Percentiles rank a stretch among this genome's conserved stretches.
Conservation (phyloP, 331 rosid species). For the Acacia pycnantha region DNA sequence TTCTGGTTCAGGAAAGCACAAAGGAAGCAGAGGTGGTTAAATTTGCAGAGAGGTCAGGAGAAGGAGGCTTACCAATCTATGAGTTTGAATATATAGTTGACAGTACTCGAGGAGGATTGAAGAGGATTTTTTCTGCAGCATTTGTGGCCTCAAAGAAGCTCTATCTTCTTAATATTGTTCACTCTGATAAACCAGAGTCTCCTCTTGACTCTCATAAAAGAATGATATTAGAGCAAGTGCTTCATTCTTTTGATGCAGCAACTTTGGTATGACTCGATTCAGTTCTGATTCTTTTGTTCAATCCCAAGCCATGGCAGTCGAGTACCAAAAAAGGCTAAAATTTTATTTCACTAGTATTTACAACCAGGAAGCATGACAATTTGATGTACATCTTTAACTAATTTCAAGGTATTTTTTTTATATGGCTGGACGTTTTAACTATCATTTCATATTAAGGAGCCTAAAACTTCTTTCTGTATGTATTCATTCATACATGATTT, state of each 20-base stretch:
- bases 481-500: background rate
- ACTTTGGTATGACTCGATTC: slow-evolving; percentile 31
- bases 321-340: slow-evolving; percentile 9
- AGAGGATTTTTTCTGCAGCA: slow-evolving; percentile 84
- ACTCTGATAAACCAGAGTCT: slow-evolving; percentile 83
- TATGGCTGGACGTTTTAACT: background rate
- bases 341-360: slow-evolving; percentile 2
- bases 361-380: slow-evolving; percentile 2
- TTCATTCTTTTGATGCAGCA: slow-evolving; percentile 81
- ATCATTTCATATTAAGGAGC: background rate
- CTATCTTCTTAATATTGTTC: slow-evolving; percentile 71
- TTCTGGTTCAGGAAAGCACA: slow-evolving; percentile 75
- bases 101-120: slow-evolving; percentile 90
- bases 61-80: slow-evolving; percentile 64
- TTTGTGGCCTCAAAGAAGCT: slow-evolving; percentile 89
- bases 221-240: slow-evolving; percentile 70
- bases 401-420: background rate
- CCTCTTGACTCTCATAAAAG: slow-evolving; percentile 66
- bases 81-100: slow-evolving; percentile 80
- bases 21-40: slow-evolving; percentile 69
- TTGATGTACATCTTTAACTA: slow-evolving; percentile 13
- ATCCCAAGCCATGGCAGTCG: slow-evolving; percentile 12
- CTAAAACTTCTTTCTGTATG: background rate
- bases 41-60: slow-evolving; percentile 68
- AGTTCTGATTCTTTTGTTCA: background rate